Conservation (phyloP, 805 yeast genomes). For the Schwanniomyces occidentalis region DNA sequence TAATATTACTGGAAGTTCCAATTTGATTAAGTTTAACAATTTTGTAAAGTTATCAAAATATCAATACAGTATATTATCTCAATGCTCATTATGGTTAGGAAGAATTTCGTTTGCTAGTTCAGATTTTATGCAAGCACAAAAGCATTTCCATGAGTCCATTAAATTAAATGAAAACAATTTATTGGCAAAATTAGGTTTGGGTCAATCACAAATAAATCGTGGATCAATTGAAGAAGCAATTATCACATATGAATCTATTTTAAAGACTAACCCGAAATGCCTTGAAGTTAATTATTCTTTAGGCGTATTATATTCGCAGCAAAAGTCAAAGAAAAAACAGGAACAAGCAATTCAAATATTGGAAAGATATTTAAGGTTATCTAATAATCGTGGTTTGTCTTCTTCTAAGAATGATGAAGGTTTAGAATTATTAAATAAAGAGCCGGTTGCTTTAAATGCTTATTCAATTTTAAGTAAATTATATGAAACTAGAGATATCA, state of each 20-base stretch:
- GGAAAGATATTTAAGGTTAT: constrained; percentile 68
- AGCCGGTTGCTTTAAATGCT: constrained; percentile 63
- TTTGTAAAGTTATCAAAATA: constrained; percentile 24
- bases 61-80: constrained; percentile 34
- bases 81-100: constrained; percentile 74
- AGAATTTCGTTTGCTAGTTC: constrained; percentile 63
- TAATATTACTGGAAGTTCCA: constrained; percentile 17
- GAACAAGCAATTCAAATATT: constrained; percentile 60
- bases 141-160: constrained; percentile 69
- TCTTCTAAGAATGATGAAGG: constrained; percentile 21
- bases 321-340: constrained; percentile 36
- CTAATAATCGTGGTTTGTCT: constrained; percentile 47
- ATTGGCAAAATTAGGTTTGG: constrained; percentile 77
- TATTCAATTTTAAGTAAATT: constrained; percentile 67
- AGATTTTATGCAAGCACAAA: constrained; percentile 71
- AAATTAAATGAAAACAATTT: constrained; percentile 63
- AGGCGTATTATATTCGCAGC: constrained; percentile 70
- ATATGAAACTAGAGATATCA: constrained; percentile 64
- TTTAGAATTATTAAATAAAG: constrained; percentile 36
- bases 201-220: constrained; percentile 78
- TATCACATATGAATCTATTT: constrained; percentile 75
- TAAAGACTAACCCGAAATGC: constrained; percentile 64
- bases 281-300: constrained; percentile 74
- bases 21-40: constrained; percentile 13
- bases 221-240: constrained; percentile 80